These are phyloP conservation scores for Candida mesenterica DNA, from an alignment of 1,139 yeast species.

Conservation along the genomic window DNA sequence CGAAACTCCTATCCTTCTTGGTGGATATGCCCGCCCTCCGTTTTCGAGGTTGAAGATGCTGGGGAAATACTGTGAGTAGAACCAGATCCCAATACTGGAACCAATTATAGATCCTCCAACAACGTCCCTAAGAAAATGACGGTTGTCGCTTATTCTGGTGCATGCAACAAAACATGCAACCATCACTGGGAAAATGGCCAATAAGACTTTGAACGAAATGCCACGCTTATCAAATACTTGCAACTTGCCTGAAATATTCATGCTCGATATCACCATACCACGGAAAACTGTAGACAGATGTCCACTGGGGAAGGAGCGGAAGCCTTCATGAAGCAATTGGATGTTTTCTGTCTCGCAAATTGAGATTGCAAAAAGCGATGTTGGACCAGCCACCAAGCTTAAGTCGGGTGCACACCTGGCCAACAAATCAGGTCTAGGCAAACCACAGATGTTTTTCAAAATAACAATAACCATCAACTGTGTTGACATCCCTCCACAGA, in stretches of 20 bases:
- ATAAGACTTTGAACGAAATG: conserved; percentile 32
- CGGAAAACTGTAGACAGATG: conserved; percentile 50
- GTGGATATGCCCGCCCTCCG: conserved; percentile 44
- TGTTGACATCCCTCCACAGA: conserved; percentile 39
- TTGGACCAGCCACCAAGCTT: conserved; percentile 11
- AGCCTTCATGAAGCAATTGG: conserved; percentile 42
- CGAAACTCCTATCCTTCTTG: conserved; percentile 38
- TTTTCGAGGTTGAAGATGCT: conserved; percentile 28
- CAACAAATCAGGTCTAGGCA: conserved; percentile 49
- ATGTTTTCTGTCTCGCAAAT: conserved; percentile 32
- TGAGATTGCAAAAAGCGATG: conserved; percentile 30
- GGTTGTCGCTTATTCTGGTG: conserved; percentile 48
- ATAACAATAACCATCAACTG: conserved; percentile 42
- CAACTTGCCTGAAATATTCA: conserved; percentile 37
- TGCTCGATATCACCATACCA: conserved; percentile 37
- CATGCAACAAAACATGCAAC: conserved; percentile 39
- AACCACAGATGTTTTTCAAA: conserved; percentile 44
- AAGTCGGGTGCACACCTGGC: conserved; percentile 39
- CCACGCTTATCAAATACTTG: conserved; percentile 39
- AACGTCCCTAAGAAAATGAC: conserved; percentile 47
- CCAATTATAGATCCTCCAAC: conserved; percentile 44
- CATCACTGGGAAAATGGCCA: conserved; percentile 35
- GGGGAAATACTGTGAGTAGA: conserved; percentile 45
- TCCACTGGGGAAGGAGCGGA: conserved; percentile 53
- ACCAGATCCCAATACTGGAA: conserved; percentile 26